Evolutionary conservation across 352 stramenopile genomes (phyloP).

Genomic region (Phytophthora multivora): DNA sequence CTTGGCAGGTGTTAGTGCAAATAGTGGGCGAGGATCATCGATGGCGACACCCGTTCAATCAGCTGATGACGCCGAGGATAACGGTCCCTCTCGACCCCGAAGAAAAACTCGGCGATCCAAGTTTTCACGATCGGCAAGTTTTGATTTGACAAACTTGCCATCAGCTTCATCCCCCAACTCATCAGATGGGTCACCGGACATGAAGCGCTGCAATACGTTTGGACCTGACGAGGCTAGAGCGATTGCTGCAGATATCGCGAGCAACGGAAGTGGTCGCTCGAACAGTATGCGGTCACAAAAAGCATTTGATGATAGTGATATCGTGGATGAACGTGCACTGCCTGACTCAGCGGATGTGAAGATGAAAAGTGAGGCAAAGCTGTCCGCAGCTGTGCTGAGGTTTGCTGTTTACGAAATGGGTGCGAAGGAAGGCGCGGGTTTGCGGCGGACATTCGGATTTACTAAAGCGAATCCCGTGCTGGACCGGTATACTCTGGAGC

Average conservation of each 20-base stretch:
- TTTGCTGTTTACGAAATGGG: conserved; percentile 81
- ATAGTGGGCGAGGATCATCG: conserved; percentile 2
- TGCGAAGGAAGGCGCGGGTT: conserved; percentile 55
- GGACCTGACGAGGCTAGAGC: conserved; percentile 18
- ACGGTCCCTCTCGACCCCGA: conserved; percentile 1
- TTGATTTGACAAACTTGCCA: conserved; percentile 68
- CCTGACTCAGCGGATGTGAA: conserved; percentile 33
- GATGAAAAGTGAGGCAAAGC: conserved; percentile 39
- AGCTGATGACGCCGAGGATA: conserved; percentile 1
- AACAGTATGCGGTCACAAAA: conserved; percentile 48
- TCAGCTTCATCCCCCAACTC: conserved; percentile 27
- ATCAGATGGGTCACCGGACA: conserved; percentile 20
- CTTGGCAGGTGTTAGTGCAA: neutral
- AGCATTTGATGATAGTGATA: conserved; percentile 85
- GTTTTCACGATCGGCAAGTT: conserved; percentile 73
- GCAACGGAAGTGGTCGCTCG: conserved; percentile 23
- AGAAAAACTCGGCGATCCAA: conserved; percentile 49
- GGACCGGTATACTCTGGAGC: conserved; percentile 80
- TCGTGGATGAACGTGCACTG: conserved; percentile 57
- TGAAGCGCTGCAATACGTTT: conserved; percentile 37
- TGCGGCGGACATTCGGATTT: conserved; percentile 70
- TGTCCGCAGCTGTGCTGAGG: conserved; percentile 67
- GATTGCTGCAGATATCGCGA: conserved; percentile 13
- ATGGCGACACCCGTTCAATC: conserved; percentile 6
- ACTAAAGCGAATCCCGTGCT: conserved; percentile 71